These are phyloP conservation scores for Salix brachista DNA, from an alignment of 345 rosid species.

Conservation along the genomic window DNA sequence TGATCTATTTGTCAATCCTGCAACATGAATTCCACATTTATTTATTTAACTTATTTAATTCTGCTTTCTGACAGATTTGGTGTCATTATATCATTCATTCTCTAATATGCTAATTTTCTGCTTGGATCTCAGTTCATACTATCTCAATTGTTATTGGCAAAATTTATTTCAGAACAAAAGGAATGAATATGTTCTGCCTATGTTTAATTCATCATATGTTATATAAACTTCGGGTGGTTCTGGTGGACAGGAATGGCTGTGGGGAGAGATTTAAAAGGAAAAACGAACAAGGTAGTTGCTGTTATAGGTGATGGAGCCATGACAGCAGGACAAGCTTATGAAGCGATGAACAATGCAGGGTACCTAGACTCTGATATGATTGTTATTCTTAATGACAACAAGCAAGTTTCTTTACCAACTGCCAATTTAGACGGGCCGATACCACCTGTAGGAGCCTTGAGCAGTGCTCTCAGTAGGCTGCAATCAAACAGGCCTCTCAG, in stretches of 20 bases:
- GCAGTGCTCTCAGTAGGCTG: conserved; percentile 91
- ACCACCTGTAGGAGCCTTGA: conserved; percentile 96
- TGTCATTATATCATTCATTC: background rate
- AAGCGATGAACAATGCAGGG: conserved; percentile 98
- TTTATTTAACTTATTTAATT: background rate
- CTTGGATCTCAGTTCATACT: background rate
- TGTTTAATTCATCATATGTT: background rate
- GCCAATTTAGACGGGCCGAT: conserved; percentile 89
- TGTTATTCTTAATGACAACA: conserved; percentile 95
- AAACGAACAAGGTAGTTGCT: conserved; percentile 64
- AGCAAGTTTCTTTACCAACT: conserved; percentile 94
- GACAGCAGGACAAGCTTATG: conserved; percentile 99
- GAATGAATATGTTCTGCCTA: background rate
- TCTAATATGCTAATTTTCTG: background rate
- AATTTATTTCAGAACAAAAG: background rate
- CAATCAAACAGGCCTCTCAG: conserved; percentile 93
- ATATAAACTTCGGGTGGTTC: conserved; percentile 8
- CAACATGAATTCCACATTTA: background rate
- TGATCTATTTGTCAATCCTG: background rate
- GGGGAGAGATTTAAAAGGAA: conserved; percentile 85
- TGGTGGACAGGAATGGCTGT: conserved; percentile 81
- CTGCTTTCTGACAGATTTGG: background rate
- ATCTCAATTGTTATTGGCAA: background rate
- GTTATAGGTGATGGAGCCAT: conserved; percentile 98
- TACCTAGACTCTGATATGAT: conserved; percentile 95